Evolutionary conservation across 805 yeast species (phyloP), one percentile per base, ranked within the genome.

Genomic region (Suhomyces pyralidae): DNA sequence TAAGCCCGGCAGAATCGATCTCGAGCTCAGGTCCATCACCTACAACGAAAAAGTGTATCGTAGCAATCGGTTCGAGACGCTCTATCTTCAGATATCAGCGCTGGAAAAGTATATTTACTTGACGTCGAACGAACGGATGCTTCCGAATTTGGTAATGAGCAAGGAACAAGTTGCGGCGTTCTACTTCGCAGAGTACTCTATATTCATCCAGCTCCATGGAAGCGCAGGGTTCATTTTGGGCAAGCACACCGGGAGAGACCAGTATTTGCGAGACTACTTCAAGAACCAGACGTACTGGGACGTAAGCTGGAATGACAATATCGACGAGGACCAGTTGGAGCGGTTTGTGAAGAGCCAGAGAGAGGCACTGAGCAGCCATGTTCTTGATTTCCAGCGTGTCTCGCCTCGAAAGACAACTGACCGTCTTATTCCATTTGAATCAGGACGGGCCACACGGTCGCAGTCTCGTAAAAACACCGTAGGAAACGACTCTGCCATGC

Each of bases 191-290:
- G 52, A 52, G 25, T 45, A 36, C 42, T 38, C 54, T 2, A 26
- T 54, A 8, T 28, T 54, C 5, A 42, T 56, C 7, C 45, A 20
- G 7, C 36, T 56, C 40, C 49, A 48, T 17, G 44, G 48, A 7
- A 24, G 26, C n/a, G 47, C 34, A 12, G 56, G 57, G 6, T 54
- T 17, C 26, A n/a, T 48, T 6, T 10, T 49, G 22, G 56, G 45
- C 17, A 48, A 46, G 24, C 55, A 52, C 25, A n/a, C 28, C 10
- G 55, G 49, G 2, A 40, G 49, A 17, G 53, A 53, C 32, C 48
- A 48, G 19, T 43, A 46, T 26, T 40, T 51, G 32, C 51, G 49
- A 3, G 50, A 32, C 17, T 53, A 44, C 24, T 51, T 51, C 40
- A 36, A 51, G 22, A 44, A 28, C 25, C 54, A 51, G 20, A 38